These are phyloP conservation scores for Candida xyloterini DNA, from an alignment of 805 yeast species.

Conservation along the genomic window DNA sequence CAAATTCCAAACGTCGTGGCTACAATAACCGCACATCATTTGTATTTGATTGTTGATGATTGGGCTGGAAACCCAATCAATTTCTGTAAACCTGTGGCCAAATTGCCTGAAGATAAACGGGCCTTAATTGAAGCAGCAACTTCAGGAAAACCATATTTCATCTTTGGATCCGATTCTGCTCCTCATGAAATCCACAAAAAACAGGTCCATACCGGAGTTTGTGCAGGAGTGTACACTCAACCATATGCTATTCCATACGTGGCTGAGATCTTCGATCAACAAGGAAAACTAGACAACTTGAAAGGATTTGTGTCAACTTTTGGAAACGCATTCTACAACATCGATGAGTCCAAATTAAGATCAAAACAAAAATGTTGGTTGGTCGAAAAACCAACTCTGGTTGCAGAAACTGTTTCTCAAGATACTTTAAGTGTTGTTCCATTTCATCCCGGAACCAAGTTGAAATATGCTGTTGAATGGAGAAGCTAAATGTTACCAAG, in stretches of 20 bases:
- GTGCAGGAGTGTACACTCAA: conserved; percentile 98
- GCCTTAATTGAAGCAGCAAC: conserved; percentile 86
- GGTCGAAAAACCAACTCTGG: conserved; percentile 47
- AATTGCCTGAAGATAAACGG: conserved; percentile 76
- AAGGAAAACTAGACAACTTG: conserved; percentile 60
- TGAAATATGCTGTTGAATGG: conserved; percentile 80
- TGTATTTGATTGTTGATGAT: conserved; percentile 81
- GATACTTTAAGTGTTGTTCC: conserved; percentile 66
- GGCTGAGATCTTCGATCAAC: conserved; percentile 78
- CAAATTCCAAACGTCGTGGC: conserved; percentile 69
- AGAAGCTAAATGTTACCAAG: conserved; percentile 38
- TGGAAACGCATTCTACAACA: conserved; percentile 69
- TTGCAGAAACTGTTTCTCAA: conserved; percentile 58
- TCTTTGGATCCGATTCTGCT: conserved; percentile 97
- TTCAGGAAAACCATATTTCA: conserved; percentile 87
- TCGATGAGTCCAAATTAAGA: conserved; percentile 44
- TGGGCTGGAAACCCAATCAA: conserved; percentile 97
- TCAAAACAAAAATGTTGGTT: conserved; percentile 50
- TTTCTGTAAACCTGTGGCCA: conserved; percentile 97
- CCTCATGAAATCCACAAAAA: conserved; percentile 89
- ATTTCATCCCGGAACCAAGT: conserved; percentile 74
- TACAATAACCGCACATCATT: conserved; percentile 93
- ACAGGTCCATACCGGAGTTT: conserved; percentile 73
- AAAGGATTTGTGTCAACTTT: conserved; percentile 71
- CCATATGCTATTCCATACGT: conserved; percentile 75